phyloP scores from a whole-genome alignment of 306 rosid species.

The Morella rubra region DNA sequence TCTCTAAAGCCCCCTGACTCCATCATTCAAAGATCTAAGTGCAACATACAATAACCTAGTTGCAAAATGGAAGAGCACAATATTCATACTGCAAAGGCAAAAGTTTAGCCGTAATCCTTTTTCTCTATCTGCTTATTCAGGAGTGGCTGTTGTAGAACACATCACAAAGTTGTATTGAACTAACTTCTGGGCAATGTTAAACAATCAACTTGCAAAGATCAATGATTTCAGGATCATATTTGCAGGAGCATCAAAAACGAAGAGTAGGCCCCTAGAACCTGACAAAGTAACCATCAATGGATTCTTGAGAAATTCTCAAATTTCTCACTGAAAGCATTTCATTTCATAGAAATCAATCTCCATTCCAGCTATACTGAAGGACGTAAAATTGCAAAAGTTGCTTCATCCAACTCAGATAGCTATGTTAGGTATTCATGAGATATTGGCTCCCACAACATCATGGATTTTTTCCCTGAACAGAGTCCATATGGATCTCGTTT shows the following conservation, averaged over 20 bases:
- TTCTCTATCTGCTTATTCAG: background rate
- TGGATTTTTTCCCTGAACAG: background rate
- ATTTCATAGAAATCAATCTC: background rate
- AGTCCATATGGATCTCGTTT: background rate
- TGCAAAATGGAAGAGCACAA: background rate
- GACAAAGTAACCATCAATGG: too few relatives aligned
- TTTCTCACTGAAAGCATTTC: background rate
- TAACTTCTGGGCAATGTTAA: background rate
- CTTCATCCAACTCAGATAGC: background rate
- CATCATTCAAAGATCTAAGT: background rate
- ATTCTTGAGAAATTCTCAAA: background rate
- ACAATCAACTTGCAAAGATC: background rate
- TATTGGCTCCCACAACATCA: background rate
- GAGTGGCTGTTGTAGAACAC: background rate
- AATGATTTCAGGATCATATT: slow-evolving; percentile 5
- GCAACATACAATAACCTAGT: background rate
- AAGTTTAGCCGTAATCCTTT: background rate
- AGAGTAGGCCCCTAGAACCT: too few relatives aligned
- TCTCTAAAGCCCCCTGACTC: background rate
- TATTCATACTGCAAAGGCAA: background rate
- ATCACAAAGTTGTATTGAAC: background rate
- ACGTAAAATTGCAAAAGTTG: background rate
- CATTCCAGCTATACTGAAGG: background rate
- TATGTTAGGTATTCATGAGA: background rate
- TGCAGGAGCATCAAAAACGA: background rate